phyloP scores from a whole-genome alignment of 2,329 filamentous ascomycete genomes.

The Macrophomina tecta region DNA sequence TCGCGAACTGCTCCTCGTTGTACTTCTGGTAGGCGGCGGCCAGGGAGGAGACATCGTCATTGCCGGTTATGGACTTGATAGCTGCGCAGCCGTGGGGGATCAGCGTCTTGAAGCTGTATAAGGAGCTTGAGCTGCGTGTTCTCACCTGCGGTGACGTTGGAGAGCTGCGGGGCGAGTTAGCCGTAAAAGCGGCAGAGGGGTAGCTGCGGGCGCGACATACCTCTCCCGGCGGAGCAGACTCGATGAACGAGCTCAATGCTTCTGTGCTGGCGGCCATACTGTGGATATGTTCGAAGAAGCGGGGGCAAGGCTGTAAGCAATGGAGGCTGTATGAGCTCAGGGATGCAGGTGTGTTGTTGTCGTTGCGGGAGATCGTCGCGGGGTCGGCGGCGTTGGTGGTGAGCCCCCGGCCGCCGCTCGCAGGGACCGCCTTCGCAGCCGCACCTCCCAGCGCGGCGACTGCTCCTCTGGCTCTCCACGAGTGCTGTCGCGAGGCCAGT shows the following conservation, averaged over 20 bases:
- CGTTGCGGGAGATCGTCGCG: constrained; percentile 33
- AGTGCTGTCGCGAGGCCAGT: background rate
- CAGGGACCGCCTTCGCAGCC: background rate
- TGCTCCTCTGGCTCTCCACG: too few species aligned
- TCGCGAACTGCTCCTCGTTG: constrained; percentile 92
- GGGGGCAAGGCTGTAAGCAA: background rate
- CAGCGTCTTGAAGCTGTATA: background rate
- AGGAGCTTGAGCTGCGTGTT: background rate
- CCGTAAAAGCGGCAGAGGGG: constrained; percentile 28
- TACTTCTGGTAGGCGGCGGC: constrained; percentile 88
- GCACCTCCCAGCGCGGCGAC: too few species aligned
- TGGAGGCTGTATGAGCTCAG: constrained; percentile 10
- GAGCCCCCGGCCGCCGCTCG: constrained; percentile 21
- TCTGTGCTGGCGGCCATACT: constrained; percentile 44
- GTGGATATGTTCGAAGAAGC: background rate
- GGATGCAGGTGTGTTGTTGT: constrained; percentile 27
- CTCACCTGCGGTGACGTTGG: constrained; percentile 85
- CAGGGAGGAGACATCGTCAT: constrained; percentile 72
- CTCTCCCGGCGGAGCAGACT: constrained; percentile 95
- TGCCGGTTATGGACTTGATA: constrained; percentile 82
- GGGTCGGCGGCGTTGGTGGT: constrained; percentile 35
- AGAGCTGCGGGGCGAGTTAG: constrained; percentile 64
- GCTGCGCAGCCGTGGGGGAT: constrained; percentile 59
- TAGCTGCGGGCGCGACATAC: constrained; percentile 57
- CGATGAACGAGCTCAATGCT: constrained; percentile 76